Evolutionary conservation across 805 yeast genomes (phyloP).

Genomic region (Clavispora phyllophila): DNA sequence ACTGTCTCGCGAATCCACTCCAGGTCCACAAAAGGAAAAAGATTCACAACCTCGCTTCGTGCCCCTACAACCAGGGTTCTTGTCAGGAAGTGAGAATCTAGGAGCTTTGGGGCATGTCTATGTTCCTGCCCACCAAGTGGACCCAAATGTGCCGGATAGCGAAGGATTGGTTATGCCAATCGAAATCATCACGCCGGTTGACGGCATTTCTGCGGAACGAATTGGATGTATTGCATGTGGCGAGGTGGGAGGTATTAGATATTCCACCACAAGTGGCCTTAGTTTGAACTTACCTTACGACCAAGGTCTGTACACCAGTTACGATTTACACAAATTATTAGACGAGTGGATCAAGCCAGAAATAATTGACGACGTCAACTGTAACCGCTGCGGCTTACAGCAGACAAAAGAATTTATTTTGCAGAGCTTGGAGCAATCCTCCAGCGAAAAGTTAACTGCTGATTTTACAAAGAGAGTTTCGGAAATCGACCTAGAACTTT

Average conservation of each 20-base stretch:
- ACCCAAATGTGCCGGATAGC: slow-evolving; percentile 53
- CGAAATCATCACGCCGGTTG: slow-evolving; percentile 79
- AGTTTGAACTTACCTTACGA: slow-evolving; percentile 61
- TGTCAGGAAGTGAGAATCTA: slow-evolving; percentile 39
- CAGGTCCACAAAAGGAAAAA: slow-evolving; percentile 18
- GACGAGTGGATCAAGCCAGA: slow-evolving; percentile 74
- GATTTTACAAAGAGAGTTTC: slow-evolving; percentile 27
- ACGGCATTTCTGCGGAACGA: slow-evolving; percentile 82
- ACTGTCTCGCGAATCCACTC: slow-evolving; percentile 18
- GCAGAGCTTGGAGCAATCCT: slow-evolving; percentile 39
- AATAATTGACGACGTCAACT: slow-evolving; percentile 87
- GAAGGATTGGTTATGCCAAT: slow-evolving; percentile 45
- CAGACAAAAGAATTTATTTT: slow-evolving; percentile 51
- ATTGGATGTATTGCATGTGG: slow-evolving; percentile 90
- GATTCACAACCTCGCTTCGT: slow-evolving; percentile 14
- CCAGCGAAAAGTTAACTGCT: slow-evolving; percentile 23
- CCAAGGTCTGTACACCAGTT: slow-evolving; percentile 31
- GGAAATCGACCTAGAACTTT: slow-evolving; percentile 43
- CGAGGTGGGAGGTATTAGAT: slow-evolving; percentile 88
- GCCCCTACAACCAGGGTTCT: slow-evolving; percentile 20
- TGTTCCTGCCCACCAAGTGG: slow-evolving; percentile 72
- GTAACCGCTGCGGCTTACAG: slow-evolving; percentile 82
- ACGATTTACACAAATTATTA: slow-evolving; percentile 47
- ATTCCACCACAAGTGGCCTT: slow-evolving; percentile 70
- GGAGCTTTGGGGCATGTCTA: slow-evolving; percentile 62